Evolutionary conservation across 2,329 filamentous ascomycete species (phyloP).

Genomic region (Xylariaceae sp.): DNA sequence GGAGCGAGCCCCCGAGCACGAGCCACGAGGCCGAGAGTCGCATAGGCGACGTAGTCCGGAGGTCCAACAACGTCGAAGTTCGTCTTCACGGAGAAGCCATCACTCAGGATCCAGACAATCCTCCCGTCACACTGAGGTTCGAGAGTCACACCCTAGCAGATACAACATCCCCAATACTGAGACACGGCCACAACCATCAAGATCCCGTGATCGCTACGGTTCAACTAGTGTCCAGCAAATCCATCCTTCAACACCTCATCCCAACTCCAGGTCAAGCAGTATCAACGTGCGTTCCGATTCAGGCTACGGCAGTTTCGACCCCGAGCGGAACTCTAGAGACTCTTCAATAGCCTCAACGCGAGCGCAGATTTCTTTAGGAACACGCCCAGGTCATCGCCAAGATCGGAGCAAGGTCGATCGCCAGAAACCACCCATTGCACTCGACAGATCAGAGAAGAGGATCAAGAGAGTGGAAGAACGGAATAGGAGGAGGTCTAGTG

Average conservation of each 20-base stretch:
- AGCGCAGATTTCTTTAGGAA: background rate
- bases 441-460: background rate
- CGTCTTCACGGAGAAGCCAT: background rate
- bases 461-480: background rate
- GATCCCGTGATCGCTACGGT: background rate
- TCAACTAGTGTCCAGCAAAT: background rate
- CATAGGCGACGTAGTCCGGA: background rate
- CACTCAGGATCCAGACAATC: background rate
- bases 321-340: background rate
- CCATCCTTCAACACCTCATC: background rate
- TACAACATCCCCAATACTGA: background rate
- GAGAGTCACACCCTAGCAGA: background rate
- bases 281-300: conserved; percentile 1
- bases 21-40: background rate
- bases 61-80: background rate
- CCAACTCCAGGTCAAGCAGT: background rate
- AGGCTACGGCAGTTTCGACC: conserved; percentile 4
- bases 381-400: background rate
- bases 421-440: conserved; percentile 3
- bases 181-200: background rate
- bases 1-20: background rate
- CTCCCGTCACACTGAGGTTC: conserved; percentile 1
- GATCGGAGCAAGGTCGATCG: background rate
- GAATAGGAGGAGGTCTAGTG: too few relatives aligned
- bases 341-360: background rate